Evolutionary conservation across 495 filamentous ascomycete species (phyloP).

Genomic region (Podospora sp.): DNA sequence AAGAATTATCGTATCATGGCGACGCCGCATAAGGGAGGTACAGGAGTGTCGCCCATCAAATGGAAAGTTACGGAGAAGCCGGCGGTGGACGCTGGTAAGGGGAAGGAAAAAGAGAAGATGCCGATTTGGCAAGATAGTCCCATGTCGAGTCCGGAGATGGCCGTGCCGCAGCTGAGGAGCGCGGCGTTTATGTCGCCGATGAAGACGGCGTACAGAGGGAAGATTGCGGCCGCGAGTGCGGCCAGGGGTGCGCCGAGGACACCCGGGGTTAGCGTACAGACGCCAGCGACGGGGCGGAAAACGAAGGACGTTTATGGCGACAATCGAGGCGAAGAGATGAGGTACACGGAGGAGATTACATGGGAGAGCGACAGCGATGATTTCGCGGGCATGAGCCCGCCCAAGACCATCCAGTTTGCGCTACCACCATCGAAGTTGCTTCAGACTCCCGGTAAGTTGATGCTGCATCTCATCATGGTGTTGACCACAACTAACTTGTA

Average conservation of each 20-base stretch:
- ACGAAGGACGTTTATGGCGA: slow-evolving; percentile 44
- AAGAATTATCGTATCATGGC: slow-evolving; percentile 93
- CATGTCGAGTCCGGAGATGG: slow-evolving; percentile 74
- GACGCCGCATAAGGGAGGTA: slow-evolving; percentile 67
- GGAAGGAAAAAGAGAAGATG: slow-evolving; percentile 40
- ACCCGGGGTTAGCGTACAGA: slow-evolving; percentile 80
- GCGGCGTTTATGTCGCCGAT: slow-evolving; percentile 84
- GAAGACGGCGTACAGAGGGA: slow-evolving; percentile 33
- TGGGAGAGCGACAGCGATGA: slow-evolving; percentile 71
- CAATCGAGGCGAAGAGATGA: slow-evolving; percentile 36
- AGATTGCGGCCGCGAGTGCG: slow-evolving; percentile 15
- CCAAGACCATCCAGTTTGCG: slow-evolving; percentile 97
- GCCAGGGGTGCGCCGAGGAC: slow-evolving; percentile 50
- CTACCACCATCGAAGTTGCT: slow-evolving; percentile 83
- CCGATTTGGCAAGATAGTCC: slow-evolving; percentile 60
- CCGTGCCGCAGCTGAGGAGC: slow-evolving; percentile 76
- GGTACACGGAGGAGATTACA: slow-evolving; percentile 51
- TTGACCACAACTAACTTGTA: background rate
- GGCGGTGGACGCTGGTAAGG: slow-evolving; percentile 22
- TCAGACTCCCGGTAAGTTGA: slow-evolving; percentile 80
- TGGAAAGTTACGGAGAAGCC: slow-evolving; percentile 39
- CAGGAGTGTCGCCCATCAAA: slow-evolving; percentile 37
- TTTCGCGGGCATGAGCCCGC: slow-evolving; percentile 76
- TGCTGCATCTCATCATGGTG: background rate
- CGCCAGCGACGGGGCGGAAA: slow-evolving; percentile 55